Evolutionary conservation across 2,329 filamentous ascomycete genomes (phyloP).

Genomic region (Cercospora zeina): DNA sequence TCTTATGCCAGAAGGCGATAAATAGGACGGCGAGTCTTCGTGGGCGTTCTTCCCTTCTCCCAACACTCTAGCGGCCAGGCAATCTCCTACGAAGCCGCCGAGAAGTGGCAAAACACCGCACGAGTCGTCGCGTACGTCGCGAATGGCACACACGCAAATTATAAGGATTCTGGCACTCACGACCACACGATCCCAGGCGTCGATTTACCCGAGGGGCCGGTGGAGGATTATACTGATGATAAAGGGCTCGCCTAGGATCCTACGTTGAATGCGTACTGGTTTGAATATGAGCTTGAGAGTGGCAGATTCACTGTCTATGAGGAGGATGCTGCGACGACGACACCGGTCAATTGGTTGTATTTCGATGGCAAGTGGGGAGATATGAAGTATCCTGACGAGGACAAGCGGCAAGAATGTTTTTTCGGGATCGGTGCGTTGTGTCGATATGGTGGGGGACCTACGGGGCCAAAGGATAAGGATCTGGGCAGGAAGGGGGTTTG

Average conservation of each 20-base stretch:
- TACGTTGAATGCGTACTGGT: constrained; percentile 56
- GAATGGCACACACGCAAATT: constrained; percentile 65
- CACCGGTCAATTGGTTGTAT: constrained; percentile 58
- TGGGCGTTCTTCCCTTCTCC: constrained; percentile 48
- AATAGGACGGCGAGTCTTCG: background rate
- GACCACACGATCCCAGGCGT: constrained; percentile 64
- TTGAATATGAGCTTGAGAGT: constrained; percentile 51
- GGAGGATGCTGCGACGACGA: constrained; percentile 35
- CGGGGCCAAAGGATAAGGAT: constrained; percentile 61
- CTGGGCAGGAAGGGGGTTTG: constrained; percentile 59
- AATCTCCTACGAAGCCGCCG: constrained; percentile 58
- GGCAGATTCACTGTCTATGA: constrained; percentile 52
- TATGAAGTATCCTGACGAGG: constrained; percentile 56
- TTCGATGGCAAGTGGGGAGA: constrained; percentile 65
- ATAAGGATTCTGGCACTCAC: constrained; percentile 60
- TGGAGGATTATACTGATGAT: constrained; percentile 57
- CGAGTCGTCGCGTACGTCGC: constrained; percentile 59
- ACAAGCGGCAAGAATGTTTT: constrained; percentile 51
- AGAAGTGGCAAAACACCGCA: constrained; percentile 50
- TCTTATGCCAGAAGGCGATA: background rate
- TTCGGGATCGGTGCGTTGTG: constrained; percentile 42
- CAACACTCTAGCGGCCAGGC: constrained; percentile 65
- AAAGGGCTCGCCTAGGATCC: constrained; percentile 62
- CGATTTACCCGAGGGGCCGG: constrained; percentile 55
- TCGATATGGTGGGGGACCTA: constrained; percentile 60